Evolutionary conservation across 306 rosid species (phyloP).

Genomic region (Lathyrus aphaca): DNA sequence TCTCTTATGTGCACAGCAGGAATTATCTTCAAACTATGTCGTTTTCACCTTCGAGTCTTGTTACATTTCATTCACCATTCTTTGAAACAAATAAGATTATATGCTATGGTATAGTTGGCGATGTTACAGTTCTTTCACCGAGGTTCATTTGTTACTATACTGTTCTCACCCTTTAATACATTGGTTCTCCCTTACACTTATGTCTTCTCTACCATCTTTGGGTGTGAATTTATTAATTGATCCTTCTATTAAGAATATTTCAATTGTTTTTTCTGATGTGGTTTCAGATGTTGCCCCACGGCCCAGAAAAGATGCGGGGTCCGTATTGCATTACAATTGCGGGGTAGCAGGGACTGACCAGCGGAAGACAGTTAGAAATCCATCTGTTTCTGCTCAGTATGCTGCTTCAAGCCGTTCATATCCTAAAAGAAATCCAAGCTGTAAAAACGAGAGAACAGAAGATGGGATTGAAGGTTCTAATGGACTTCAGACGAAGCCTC

Average conservation of each 20-base stretch:
- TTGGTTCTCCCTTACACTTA: neutral
- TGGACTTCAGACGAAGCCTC: slow-evolving; percentile 63
- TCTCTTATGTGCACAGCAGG: slow-evolving; percentile 8
- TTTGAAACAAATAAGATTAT: neutral
- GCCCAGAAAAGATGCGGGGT: slow-evolving; percentile 78
- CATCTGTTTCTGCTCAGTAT: slow-evolving; percentile 57
- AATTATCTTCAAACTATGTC: slow-evolving; percentile 16
- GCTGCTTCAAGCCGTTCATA: slow-evolving; percentile 61
- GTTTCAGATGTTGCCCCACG: slow-evolving; percentile 72
- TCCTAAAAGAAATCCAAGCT: slow-evolving; percentile 74
- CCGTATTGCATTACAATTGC: slow-evolving; percentile 62
- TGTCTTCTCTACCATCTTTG: neutral
- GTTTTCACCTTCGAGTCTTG: slow-evolving; percentile 8
- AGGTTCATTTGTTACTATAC: neutral
- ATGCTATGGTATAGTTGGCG: neutral
- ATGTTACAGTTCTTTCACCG: neutral
- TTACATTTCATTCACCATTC: neutral
- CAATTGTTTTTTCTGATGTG: slow-evolving; percentile 16
- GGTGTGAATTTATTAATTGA: slow-evolving; percentile 4
- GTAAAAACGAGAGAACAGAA: slow-evolving; percentile 72
- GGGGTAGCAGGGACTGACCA: slow-evolving; percentile 76
- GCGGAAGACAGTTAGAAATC: slow-evolving; percentile 59
- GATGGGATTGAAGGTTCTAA: slow-evolving; percentile 73
- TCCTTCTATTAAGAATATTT: slow-evolving; percentile 7
- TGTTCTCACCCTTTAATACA: neutral